These are phyloP conservation scores for Anastatica hierochuntica DNA, from an alignment of 345 rosid species.

Conservation along the genomic window DNA sequence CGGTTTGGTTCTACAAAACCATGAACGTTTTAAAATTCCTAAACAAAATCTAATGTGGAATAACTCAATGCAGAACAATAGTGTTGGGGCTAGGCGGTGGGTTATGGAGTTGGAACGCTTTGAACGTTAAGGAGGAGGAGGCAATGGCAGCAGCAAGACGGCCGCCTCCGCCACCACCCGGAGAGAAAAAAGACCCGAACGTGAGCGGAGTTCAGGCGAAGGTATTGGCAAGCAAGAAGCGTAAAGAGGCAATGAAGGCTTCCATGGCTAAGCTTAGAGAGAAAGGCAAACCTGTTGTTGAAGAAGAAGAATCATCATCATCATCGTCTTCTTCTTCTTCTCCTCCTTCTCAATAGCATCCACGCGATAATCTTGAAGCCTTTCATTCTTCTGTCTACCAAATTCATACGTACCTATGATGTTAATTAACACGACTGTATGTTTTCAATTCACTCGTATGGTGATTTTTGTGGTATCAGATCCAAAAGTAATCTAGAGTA, in stretches of 20 bases:
- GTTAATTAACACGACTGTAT: conserved; percentile 10
- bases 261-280: conserved; percentile 51
- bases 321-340: too few relatives aligned
- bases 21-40: too few relatives aligned
- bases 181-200: conserved; percentile 64
- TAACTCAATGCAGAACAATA: neutral
- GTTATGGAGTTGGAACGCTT: conserved; percentile 34
- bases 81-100: conserved; percentile 35
- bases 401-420: neutral
- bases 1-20: too few relatives aligned
- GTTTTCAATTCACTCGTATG: too few relatives aligned
- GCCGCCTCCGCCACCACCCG: conserved; percentile 51
- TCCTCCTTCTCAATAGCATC: conserved; percentile 15
- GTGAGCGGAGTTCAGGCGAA: conserved; percentile 75
- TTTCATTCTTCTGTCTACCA: conserved; percentile 7
- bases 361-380: neutral
- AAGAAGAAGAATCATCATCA: conserved; percentile 15
- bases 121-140: conserved; percentile 13
- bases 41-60: too few relatives aligned
- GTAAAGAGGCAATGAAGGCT: conserved; percentile 47
- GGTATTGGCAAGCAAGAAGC: conserved; percentile 75
- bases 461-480: neutral
- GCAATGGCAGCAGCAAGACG: conserved; percentile 55
- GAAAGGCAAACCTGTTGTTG: conserved; percentile 40
- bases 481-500: too few relatives aligned